These are phyloP conservation scores for Marasmius fiardii DNA, from an alignment of 1,284 basidiomycete species.

Conservation along the genomic window DNA sequence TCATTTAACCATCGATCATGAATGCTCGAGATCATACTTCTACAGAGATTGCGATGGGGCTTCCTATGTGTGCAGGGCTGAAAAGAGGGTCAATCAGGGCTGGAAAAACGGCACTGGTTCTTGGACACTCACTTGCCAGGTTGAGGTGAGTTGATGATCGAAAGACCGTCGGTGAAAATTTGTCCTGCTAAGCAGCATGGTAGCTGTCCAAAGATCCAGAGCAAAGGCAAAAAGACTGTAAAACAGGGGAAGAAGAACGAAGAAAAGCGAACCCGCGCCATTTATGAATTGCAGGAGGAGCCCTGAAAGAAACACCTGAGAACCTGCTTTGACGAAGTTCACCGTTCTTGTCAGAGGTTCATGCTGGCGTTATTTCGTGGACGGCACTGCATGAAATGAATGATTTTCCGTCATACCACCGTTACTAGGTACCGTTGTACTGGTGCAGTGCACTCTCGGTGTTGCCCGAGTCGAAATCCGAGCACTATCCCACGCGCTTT, in stretches of 20 bases:
- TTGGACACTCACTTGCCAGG: constrained; percentile 34
- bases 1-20: neutral
- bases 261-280: constrained; percentile 6
- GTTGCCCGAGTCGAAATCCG: too few relatives aligned
- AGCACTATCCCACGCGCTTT: neutral
- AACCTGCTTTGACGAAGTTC: neutral
- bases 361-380: neutral
- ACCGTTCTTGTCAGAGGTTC: neutral
- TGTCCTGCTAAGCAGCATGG: constrained; percentile 32
- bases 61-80: constrained; percentile 24
- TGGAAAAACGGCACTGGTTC: neutral
- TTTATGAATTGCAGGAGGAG: neutral
- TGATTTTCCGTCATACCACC: too few relatives aligned
- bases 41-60: constrained; percentile 37
- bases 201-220: constrained; percentile 3
- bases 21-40: constrained; percentile 30
- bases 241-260: constrained; percentile 12
- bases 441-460: too few relatives aligned
- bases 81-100: neutral
- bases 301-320: neutral
- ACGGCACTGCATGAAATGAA: too few relatives aligned
- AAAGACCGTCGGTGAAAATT: constrained; percentile 43
- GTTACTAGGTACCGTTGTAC: too few relatives aligned
- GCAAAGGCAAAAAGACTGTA: constrained; percentile 1
- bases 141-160: constrained; percentile 44